Evolutionary conservation across 306 rosid species (phyloP).

Genomic region (Ceratonia siliqua): DNA sequence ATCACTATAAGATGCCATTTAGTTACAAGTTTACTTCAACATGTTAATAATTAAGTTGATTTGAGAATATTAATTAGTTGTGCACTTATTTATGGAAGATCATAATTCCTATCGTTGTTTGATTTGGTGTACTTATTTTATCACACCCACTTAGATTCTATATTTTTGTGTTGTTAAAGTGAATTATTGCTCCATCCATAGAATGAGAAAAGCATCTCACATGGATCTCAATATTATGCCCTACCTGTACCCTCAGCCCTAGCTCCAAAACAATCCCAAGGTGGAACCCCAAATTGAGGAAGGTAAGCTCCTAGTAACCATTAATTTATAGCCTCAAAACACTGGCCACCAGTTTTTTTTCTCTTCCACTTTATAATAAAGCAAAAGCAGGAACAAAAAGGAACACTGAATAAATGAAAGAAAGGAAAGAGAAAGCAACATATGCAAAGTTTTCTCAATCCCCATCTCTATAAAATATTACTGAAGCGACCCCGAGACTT

Average conservation of each 20-base stretch:
- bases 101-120: background rate
- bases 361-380: constrained; percentile 45
- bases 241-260: background rate
- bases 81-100: background rate
- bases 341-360: constrained; percentile 39
- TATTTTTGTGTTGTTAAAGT: constrained; percentile 24
- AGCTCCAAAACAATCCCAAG: constrained; percentile 21
- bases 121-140: background rate
- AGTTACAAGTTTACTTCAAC: no score
- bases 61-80: no score
- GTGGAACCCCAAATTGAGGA: constrained; percentile 33
- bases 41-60: no score
- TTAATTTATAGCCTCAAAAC: constrained; percentile 30
- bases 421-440: constrained; percentile 39
- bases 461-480: constrained; percentile 58
- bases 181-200: constrained; percentile 27
- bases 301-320: constrained; percentile 27
- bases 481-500: constrained; percentile 43
- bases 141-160: constrained; percentile 15
- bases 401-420: constrained; percentile 43
- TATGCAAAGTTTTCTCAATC: constrained; percentile 50
- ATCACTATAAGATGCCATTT: no score
- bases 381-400: constrained; percentile 58
- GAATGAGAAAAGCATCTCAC: background rate
- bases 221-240: constrained; percentile 17